Evolutionary conservation across 495 filamentous ascomycete genomes (phyloP), one percentile per base, ranked within the genome.

Genomic region (Saxophila tyrrhenica): DNA sequence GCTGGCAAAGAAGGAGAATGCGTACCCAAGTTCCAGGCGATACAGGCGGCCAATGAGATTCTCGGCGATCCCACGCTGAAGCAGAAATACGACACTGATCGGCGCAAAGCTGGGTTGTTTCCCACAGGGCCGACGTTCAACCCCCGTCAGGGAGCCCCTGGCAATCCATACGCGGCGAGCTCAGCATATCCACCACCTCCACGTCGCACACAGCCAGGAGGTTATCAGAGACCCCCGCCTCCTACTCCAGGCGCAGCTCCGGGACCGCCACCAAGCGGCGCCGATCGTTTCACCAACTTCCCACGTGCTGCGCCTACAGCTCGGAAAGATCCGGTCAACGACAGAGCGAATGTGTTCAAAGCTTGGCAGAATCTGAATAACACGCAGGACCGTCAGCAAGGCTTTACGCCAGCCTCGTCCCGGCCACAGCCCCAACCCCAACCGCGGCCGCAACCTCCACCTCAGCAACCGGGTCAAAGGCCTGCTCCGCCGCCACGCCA

Each of bases 1-100:
- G 86, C 83, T 3, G 90, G 90, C 42, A 76, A 76, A 57, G 89
- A 95, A 68, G 62, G 74, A 20, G 86, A 88, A 58, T 83, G 83
- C 54, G 87, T 81, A 54, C 71, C 86, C 19, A 85, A 84, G 63
- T 95, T 95, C 62, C 83, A 92, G 63, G 75, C 79, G 24, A 94
- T 95, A 51, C 86, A 92, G 65, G 76, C 83, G 0, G 90, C 90
- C 21, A 80, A 92, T 57, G 90, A 95, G 64, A 78, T 96, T 24
- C 73, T 96, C 23, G 76, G 73, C 54, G 87, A 95, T 59, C 71
- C 81, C 0, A 69, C 73, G 29, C 70, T 75, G 59, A 82, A 82
- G 51, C 65, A 76, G 13, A 90, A 86, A 61, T 94, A 92, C 62
- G 90, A 96, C 65, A 75, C 78, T 3, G 78, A 86, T 48, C 80